These are phyloP conservation scores for Chaetomium olivaceum DNA, from an alignment of 2,329 filamentous ascomycete species.

Conservation along the genomic window DNA sequence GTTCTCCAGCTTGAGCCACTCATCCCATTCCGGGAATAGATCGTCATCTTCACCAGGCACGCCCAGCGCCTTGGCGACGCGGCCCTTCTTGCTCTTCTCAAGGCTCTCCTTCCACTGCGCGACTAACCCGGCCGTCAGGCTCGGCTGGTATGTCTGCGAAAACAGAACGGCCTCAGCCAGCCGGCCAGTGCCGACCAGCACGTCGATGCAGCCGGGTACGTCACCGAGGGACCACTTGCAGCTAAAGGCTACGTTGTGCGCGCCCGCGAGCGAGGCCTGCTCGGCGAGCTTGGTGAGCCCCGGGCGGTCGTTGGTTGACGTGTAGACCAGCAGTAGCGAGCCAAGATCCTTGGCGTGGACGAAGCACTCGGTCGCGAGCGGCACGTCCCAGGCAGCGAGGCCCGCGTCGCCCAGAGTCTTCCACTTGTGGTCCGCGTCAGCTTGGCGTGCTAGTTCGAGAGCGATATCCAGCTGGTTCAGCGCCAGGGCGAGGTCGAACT, in stretches of 20 bases:
- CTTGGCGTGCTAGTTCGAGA: slow-evolving; percentile 76
- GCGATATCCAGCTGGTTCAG: slow-evolving; percentile 84
- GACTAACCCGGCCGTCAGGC: slow-evolving; percentile 66
- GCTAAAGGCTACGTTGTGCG: slow-evolving; percentile 92
- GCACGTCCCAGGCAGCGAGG: slow-evolving; percentile 80
- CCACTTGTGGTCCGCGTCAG: slow-evolving; percentile 95
- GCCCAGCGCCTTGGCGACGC: slow-evolving; percentile 80
- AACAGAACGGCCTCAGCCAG: slow-evolving; percentile 86
- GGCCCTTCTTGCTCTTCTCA: slow-evolving; percentile 81
- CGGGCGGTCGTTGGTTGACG: slow-evolving; percentile 75
- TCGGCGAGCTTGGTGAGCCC: slow-evolving; percentile 72
- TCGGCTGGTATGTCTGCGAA: slow-evolving; percentile 93
- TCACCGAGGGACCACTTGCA: slow-evolving; percentile 86
- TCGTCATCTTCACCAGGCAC: slow-evolving; percentile 81
- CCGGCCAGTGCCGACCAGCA: slow-evolving; percentile 76
- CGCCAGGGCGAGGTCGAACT: slow-evolving; percentile 86
- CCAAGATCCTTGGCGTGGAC: slow-evolving; percentile 86
- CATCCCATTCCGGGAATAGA: slow-evolving; percentile 94
- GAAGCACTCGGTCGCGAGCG: slow-evolving; percentile 90
- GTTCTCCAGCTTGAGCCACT: slow-evolving; percentile 79
- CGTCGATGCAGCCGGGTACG: slow-evolving; percentile 75
- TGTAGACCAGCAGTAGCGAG: slow-evolving; percentile 83
- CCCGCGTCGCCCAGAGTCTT: slow-evolving; percentile 95
- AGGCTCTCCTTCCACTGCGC: slow-evolving; percentile 78
- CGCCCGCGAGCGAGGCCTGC: slow-evolving; percentile 73